Percentiles rank a stretch among this genome's conserved stretches.
phyloP scores from a whole-genome alignment of 2,329 filamentous ascomycete genomes.

The Aspergillus aculeatinus region DNA sequence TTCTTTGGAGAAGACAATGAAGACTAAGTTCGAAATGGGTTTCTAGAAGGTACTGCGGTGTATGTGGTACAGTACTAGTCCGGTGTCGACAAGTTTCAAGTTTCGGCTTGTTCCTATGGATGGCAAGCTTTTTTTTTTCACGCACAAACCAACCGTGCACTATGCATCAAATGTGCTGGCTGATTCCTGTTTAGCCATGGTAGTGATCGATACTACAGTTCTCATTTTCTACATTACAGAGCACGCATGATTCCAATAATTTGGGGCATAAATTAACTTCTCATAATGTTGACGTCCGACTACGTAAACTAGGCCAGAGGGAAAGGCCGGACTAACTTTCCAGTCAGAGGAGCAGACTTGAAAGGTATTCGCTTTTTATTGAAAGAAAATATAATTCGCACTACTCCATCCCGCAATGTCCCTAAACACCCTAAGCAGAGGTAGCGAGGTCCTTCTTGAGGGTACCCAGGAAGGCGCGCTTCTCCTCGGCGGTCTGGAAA shows the following conservation, averaged over 20 bases:
- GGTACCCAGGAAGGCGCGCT: slow-evolving; percentile 94
- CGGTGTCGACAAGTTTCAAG: background rate
- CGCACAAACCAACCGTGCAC: background rate
- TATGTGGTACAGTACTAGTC: background rate
- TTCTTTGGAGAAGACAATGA: background rate
- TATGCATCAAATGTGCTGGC: background rate
- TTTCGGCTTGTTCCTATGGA: background rate
- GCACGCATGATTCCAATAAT: background rate
- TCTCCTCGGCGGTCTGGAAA: slow-evolving; percentile 98
- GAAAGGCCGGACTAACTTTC: background rate
- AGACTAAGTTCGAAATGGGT: background rate
- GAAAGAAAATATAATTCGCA: slow-evolving; percentile 40
- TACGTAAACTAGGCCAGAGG: slow-evolving; percentile 10
- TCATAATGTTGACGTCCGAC: slow-evolving; percentile 7
- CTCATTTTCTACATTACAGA: background rate
- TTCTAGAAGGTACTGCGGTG: background rate
- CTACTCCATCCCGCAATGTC: slow-evolving; percentile 35
- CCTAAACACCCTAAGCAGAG: slow-evolving; percentile 52
- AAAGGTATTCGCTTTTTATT: slow-evolving; percentile 44
- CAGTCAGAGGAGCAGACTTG: slow-evolving; percentile 14
- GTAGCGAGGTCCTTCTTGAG: slow-evolving; percentile 94
- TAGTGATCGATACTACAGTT: no score
- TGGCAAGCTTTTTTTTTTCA: background rate
- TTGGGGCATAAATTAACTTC: background rate
- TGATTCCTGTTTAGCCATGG: no score